Base-by-base conservation (phyloP, 2,329 filamentous ascomycete species). In the Phyllosticta citrichinensis region DNA sequence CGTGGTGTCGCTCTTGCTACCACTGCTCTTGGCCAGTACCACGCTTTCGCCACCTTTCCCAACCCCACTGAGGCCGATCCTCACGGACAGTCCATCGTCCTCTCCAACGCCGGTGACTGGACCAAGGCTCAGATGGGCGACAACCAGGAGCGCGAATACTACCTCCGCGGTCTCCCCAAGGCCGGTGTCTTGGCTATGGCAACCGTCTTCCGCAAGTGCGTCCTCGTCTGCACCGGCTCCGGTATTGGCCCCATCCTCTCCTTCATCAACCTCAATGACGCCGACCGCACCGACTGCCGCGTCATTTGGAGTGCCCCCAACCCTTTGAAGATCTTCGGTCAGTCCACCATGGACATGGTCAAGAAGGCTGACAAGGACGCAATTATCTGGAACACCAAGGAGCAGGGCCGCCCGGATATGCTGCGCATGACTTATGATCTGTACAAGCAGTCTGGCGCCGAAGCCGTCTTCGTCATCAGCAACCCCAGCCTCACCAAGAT, bases 401-500 rank as follows among this genome's bases (percentile, higher is more conserved):
- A 73, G 40, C 76, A 77, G 33, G 86, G 85, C 0, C 78, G 86
- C 6, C 80, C 84, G 2, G 82, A 89, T 69, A 80, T 88, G 69
- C 67, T 86, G 27, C 77, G 76, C 12, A 75, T 83, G 54, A 78
- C 80, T 50, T 85, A 81, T 66, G 73, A 76, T 9, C 74, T 86
- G 57, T 76, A 75, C 56, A 67, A 66, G 56, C 71, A 80, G 33
- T 76, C 76, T 25, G 65, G 73, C 0, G 80, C 81, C 1, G 87
- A 91, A 76, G 88, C 87, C 2, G 86, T 90, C 47, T 85, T 89
- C 68, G 81, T 90, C 63, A 86, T 91, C 67, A 85, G 84, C 60
- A 91, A 91, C 69, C 83, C 85, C 62, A 80, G 74, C 61, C 80
- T 89, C 35, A 90, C 87, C 19, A 80, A 80, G 67, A 83, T 83